Percentiles rank a stretch among this genome's conserved stretches.
Conservation (phyloP, 805 yeast genomes). For the Wickerhamiella azymoides region DNA sequence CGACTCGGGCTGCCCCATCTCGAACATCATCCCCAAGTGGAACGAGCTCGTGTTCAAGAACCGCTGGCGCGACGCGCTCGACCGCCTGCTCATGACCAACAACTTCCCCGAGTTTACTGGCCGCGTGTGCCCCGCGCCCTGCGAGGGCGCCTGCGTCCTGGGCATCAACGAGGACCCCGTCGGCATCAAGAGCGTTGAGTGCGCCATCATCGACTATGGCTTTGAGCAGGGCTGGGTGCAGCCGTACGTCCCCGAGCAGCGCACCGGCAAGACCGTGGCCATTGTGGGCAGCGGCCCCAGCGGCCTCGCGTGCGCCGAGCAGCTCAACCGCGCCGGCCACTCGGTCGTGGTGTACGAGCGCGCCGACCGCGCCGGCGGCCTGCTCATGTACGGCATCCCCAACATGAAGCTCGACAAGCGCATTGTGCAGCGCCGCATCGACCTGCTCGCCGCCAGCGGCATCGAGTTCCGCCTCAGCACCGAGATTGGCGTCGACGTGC, state of each 20-base stretch:
- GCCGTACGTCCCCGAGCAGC: constrained; percentile 60
- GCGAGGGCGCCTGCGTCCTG: constrained; percentile 92
- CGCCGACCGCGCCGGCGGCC: constrained; percentile 90
- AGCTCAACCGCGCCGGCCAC: constrained; percentile 93
- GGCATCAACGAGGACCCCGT: constrained; percentile 92
- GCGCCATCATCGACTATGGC: constrained; percentile 92
- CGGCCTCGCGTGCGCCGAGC: constrained; percentile 94
- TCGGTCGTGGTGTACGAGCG: constrained; percentile 83
- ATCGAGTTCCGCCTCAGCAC: constrained; percentile 61
- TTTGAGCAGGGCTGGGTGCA: constrained; percentile 94
- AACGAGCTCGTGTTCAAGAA: constrained; percentile 90
- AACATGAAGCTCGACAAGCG: constrained; percentile 95
- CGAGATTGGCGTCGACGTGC: constrained; percentile 72
- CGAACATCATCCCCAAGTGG: constrained; percentile 96
- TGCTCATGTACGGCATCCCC: constrained; percentile 97
- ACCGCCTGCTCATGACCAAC: constrained; percentile 85
- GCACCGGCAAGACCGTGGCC: constrained; percentile 80
- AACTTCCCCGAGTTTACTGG: constrained; percentile 98
- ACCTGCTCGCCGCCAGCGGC: constrained; percentile 83
- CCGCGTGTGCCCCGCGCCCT: constrained; percentile 97
- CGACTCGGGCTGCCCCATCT: constrained; percentile 95
- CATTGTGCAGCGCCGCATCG: constrained; percentile 85
- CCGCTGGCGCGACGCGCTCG: constrained; percentile 88
- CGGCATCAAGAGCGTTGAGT: constrained; percentile 90
- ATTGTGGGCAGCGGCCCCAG: constrained; percentile 95